These are phyloP conservation scores for Nakaseomyces delphensis DNA, from an alignment of 1,139 yeast genomes.

Conservation along the genomic window DNA sequence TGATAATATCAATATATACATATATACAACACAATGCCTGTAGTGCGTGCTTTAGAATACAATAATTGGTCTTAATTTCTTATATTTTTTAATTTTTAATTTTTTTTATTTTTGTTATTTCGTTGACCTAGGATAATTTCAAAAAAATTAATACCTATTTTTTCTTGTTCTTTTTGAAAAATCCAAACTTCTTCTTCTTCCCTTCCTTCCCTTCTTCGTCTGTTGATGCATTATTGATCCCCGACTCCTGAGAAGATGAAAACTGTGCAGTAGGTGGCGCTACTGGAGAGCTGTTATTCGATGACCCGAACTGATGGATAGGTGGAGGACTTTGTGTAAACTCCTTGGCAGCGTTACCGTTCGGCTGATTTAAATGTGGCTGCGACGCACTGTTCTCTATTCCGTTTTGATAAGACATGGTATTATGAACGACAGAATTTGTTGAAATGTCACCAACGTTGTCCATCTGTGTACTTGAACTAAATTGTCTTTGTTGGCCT, in stretches of 20 bases:
- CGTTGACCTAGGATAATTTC: slow-evolving; percentile 12
- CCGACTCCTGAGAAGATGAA: slow-evolving; percentile 4
- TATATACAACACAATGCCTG: neutral
- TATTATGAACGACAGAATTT: slow-evolving; percentile 24
- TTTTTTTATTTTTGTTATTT: neutral
- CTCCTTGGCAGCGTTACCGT: neutral
- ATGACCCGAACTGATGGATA: slow-evolving; percentile 3
- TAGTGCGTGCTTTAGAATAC: neutral
- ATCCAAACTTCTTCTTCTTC: slow-evolving; percentile 26
- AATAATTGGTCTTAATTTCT: neutral
- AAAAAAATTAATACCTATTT: too few species aligned
- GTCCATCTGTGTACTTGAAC: slow-evolving; percentile 18
- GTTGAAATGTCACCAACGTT: slow-evolving; percentile 20
- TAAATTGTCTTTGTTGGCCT: slow-evolving; percentile 17
- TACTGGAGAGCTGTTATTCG: slow-evolving; percentile 5
- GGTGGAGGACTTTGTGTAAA: slow-evolving; percentile 7
- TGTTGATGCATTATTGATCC: neutral
- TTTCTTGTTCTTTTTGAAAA: slow-evolving; percentile 23
- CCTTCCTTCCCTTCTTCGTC: slow-evolving; percentile 13
- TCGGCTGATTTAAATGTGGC: slow-evolving; percentile 4
- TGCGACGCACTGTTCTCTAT: slow-evolving; percentile 5
- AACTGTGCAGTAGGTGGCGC: slow-evolving; percentile 4
- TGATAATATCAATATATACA: too few species aligned
- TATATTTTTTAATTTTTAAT: too few species aligned
- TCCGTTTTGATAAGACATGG: slow-evolving; percentile 10